phyloP scores from a whole-genome alignment of 768 basidiomycete species.

The Pleurotus platypus region DNA sequence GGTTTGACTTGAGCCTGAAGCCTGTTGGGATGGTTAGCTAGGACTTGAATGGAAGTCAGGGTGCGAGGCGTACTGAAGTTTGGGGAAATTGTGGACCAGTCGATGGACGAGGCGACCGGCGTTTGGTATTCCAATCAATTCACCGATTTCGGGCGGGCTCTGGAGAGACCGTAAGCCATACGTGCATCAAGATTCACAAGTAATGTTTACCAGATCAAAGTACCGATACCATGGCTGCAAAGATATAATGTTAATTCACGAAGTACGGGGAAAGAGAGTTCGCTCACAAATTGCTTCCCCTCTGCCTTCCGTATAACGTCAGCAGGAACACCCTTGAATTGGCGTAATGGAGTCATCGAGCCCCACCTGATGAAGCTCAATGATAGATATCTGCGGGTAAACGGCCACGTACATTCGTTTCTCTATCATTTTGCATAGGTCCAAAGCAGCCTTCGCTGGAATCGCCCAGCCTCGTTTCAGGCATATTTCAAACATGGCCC shows the following conservation, averaged over 20 bases:
- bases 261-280: background rate
- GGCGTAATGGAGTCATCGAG: conserved; percentile 95
- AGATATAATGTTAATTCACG: background rate
- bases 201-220: conserved; percentile 68
- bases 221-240: conserved; percentile 91
- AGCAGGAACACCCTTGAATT: conserved; percentile 87
- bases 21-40: conserved; percentile 27
- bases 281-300: conserved; percentile 87
- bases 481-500: conserved; percentile 97
- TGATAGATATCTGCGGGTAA: background rate
- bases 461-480: conserved; percentile 97
- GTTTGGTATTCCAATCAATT: conserved; percentile 90
- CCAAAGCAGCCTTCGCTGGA: conserved; percentile 86
- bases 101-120: conserved; percentile 90
- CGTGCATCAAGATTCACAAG: background rate
- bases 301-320: conserved; percentile 90
- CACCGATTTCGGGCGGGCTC: conserved; percentile 89
- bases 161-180: conserved; percentile 14
- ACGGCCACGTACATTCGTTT: conserved; percentile 61
- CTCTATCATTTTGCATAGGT: conserved; percentile 96
- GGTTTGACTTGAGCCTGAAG: conserved; percentile 96
- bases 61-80: conserved; percentile 81
- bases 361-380: conserved; percentile 66
- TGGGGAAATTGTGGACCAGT: conserved; percentile 95
- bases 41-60: too few relatives aligned